These are phyloP conservation scores for Arabidopsis arenosa DNA, from an alignment of 345 rosid genomes.

Conservation along the genomic window DNA sequence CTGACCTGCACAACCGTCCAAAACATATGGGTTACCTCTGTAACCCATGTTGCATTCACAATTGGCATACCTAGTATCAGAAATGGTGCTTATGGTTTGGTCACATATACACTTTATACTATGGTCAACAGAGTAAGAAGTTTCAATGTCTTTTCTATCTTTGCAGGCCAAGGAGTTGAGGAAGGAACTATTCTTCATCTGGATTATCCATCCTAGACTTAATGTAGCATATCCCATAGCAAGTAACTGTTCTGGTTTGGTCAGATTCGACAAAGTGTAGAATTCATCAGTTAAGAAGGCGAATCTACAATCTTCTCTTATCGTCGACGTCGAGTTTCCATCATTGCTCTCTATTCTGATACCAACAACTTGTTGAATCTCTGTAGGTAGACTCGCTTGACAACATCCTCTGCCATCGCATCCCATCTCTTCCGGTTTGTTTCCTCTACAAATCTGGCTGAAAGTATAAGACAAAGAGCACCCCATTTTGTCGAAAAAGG, in stretches of 20 bases:
- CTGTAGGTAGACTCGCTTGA: constrained; percentile 25
- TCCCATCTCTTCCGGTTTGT: neutral
- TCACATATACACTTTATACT: constrained; percentile 21
- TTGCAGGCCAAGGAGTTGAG: constrained; percentile 19
- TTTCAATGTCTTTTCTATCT: too few relatives aligned
- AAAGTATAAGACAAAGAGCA: neutral
- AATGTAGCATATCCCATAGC: neutral
- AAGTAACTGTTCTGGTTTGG: constrained; percentile 10
- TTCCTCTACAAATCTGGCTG: neutral
- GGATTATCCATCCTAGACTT: constrained; percentile 46
- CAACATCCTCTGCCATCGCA: constrained; percentile 57
- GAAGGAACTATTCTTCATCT: neutral
- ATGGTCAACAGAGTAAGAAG: neutral
- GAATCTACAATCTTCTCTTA: constrained; percentile 1
- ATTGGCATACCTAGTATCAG: neutral
- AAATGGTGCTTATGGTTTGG: neutral
- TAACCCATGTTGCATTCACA: constrained; percentile 47
- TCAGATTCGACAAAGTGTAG: neutral
- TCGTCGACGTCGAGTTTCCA: neutral
- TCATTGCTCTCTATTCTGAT: neutral
- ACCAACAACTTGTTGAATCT: constrained; percentile 20
- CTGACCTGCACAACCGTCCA: constrained; percentile 38
- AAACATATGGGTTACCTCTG: constrained; percentile 43
- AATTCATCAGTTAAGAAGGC: constrained; percentile 26
- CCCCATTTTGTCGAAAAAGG: neutral